Evolutionary conservation across 169 alveolate species (phyloP).

Genomic region (Cryptosporidium viatorum): DNA sequence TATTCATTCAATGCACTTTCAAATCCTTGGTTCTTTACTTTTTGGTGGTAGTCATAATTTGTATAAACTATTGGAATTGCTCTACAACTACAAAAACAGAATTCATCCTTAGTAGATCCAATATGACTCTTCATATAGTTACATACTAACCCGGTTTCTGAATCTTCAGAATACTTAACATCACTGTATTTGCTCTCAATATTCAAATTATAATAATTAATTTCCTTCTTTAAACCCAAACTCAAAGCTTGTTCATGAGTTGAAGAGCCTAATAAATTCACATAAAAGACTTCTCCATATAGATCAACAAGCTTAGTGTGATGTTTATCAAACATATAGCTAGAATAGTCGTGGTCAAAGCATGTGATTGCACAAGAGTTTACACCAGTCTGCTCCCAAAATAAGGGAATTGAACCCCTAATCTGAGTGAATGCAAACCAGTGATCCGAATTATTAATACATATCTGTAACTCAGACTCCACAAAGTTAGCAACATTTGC

Average conservation of each 20-base stretch:
- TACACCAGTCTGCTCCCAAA: conserved; percentile 94
- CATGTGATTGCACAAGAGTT: conserved; percentile 79
- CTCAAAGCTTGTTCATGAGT: conserved; percentile 58
- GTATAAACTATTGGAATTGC: conserved; percentile 51
- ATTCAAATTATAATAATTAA: conserved; percentile 81
- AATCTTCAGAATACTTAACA: conserved; percentile 18
- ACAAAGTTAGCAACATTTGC: conserved; percentile 96
- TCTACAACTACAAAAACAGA: conserved; percentile 43
- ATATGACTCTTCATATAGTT: background rate
- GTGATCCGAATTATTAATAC: conserved; percentile 79
- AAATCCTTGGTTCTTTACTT: conserved; percentile 77
- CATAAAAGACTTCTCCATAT: conserved; percentile 58
- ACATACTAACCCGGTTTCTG: conserved; percentile 53
- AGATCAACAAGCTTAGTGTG: conserved; percentile 5
- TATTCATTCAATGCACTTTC: conserved; percentile 71
- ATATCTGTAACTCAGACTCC: conserved; percentile 92
- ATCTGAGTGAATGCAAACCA: conserved; percentile 85
- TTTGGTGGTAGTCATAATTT: conserved; percentile 74
- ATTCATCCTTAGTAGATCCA: background rate
- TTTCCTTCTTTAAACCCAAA: conserved; percentile 41
- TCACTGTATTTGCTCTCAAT: conserved; percentile 75
- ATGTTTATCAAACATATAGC: conserved; percentile 34
- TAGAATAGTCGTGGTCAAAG: conserved; percentile 49
- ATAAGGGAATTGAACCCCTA: conserved; percentile 97
- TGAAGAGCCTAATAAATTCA: conserved; percentile 58